Evolutionary conservation across 768 basidiomycete species (phyloP), one percentile per base, ranked within the genome.

Genomic region (Tylopilus sp.): DNA sequence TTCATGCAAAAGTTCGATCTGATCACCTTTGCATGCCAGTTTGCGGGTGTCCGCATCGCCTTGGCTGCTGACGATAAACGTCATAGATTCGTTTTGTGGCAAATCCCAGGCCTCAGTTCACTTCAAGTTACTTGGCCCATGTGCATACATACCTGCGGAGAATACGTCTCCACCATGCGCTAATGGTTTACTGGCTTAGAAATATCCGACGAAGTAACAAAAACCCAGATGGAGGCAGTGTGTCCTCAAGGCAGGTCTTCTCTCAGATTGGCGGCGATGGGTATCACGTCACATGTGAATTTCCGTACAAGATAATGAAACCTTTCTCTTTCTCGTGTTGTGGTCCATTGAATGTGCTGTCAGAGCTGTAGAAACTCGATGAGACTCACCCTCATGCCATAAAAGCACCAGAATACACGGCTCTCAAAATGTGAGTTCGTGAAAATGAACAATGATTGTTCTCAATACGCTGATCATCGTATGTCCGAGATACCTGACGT

Each of bases 161-260:
- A 44, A 20, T 10, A 35, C n/a, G n/a, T 12, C 44, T 30, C 22
- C 15, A 20, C n/a, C 17, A 28, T 33, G 35, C 13, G 11, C 12
- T 22, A 28, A 41, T 33, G 20, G 11, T 21, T 25, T 12, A 12
- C 45, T 23, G 20, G 22, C 40, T 8, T 20, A 15, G 44, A 40
- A 11, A 40, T 53, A 10, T 26, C 40, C 23, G 13, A 45, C 59
- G 44, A 48, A 40, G 51, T 38, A 36, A n/a, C n/a, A n/a, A n/a
- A 48, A 38, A 42, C 22, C 39, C 44, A 38, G n/a, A 38, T 10
- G 2, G 25, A 50, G 53, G 61, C 57, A 33, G 45, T 63, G 53
- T 49, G 11, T 21, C 33, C 35, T 47, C 58, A 17, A 44, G 44
- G 22, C 11, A 33, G 23, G 28, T 38, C 44, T 22, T 41, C 51